Percentiles rank a stretch among this genome's conserved stretches.
Conservation (phyloP, 2,329 filamentous ascomycete species). For the Microdochium nivale region DNA sequence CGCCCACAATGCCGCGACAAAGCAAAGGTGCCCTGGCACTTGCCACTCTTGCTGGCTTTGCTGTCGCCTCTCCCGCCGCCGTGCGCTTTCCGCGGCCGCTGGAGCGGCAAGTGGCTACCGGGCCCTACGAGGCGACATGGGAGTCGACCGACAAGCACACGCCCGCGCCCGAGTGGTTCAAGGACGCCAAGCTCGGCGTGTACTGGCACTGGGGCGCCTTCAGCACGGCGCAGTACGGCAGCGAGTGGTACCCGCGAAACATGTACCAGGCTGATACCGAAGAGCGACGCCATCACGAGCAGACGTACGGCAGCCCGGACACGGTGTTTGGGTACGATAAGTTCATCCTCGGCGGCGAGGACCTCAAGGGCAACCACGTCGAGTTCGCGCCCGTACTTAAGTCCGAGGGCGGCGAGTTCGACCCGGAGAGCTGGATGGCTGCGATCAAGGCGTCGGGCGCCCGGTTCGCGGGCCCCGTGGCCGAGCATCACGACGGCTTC, state of each 20-base stretch:
- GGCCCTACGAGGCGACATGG: conserved; percentile 4
- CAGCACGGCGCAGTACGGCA: conserved; percentile 4
- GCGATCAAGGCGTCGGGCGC: conserved; percentile 7
- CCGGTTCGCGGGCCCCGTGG: conserved; percentile 6
- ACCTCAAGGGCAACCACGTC: conserved; percentile 3
- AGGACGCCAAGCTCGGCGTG: conserved; percentile 8
- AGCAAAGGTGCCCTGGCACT: not conserved
- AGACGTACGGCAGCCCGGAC: not conserved
- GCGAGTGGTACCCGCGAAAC: conserved; percentile 6
- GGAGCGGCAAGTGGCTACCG: not conserved
- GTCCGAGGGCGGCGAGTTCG: conserved; percentile 6
- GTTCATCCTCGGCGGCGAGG: conserved; percentile 5
- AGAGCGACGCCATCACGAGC: conserved; percentile 3
- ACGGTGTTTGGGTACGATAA: conserved; percentile 4
- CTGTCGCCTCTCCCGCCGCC: not conserved
- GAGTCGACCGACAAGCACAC: conserved; percentile 4
- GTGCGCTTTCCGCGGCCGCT: no score
- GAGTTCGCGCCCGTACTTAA: conserved; percentile 5
- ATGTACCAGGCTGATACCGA: conserved; percentile 2
- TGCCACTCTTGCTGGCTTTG: not conserved
- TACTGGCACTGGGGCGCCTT: conserved; percentile 10
- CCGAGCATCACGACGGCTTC: conserved; percentile 9
- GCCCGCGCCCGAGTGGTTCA: conserved; percentile 6
- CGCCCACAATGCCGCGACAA: not conserved
- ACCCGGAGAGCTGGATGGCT: conserved; percentile 5